Percentiles rank a stretch among this genome's conserved stretches.
Evolutionary conservation across 1,284 basidiomycete genomes (phyloP).

Genomic region (Cryptococcus floricola): DNA sequence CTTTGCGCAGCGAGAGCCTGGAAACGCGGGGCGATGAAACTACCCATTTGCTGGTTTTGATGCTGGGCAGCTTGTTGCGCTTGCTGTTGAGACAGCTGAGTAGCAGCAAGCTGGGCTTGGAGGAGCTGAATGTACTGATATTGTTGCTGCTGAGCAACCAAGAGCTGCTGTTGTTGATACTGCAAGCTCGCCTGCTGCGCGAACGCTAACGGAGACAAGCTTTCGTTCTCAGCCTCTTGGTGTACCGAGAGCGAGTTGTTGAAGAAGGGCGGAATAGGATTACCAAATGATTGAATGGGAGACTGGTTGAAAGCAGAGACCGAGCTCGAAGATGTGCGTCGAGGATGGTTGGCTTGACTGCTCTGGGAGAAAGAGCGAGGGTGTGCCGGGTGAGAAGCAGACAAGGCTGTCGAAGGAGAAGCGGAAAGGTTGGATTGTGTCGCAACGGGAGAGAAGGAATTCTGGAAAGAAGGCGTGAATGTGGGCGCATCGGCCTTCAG

Average conservation of each 20-base stretch:
- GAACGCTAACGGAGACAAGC: conserved; percentile 23
- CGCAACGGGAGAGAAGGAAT: conserved; percentile 31
- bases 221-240: conserved; percentile 25
- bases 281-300: conserved; percentile 12
- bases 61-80: conserved; percentile 10
- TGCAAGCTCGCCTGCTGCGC: conserved; percentile 24
- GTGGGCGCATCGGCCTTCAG: conserved; percentile 48
- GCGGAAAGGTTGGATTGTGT: conserved; percentile 15
- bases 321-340: conserved; percentile 19
- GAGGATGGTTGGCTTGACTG: conserved; percentile 9
- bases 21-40: conserved; percentile 79
- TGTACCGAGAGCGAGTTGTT: conserved; percentile 19
- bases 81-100: conserved; percentile 18
- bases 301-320: conserved; percentile 8
- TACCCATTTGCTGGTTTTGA: conserved; percentile 47
- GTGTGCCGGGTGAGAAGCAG: conserved; percentile 6
- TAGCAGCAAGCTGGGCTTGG: conserved; percentile 39
- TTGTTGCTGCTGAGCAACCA: conserved; percentile 40
- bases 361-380: conserved; percentile 17
- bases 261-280: conserved; percentile 20
- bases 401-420: conserved; percentile 16
- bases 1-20: conserved; percentile 72
- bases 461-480: conserved; percentile 42
- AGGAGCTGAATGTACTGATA: conserved; percentile 43
- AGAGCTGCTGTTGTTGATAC: conserved; percentile 41